Evolutionary conservation across 2,329 filamentous ascomycete genomes (phyloP), one percentile per base, ranked within the genome.

Genomic region (Biscogniauxia mediterranea): DNA sequence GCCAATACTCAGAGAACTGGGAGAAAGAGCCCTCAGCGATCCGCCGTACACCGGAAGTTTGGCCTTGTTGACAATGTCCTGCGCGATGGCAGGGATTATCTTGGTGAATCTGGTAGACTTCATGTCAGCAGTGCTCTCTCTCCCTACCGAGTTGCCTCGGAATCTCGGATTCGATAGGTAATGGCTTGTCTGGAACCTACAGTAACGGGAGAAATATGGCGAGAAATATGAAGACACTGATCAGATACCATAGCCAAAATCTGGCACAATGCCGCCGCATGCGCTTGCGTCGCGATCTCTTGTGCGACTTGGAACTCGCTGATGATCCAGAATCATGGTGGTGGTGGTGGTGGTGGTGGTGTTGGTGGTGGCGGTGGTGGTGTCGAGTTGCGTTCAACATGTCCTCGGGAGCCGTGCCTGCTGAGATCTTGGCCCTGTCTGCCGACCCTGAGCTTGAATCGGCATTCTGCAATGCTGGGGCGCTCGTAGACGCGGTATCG

Each of bases 1-100:
- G 1, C 71, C 74, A 38, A 78, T 67, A 7, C 69, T 52, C 13
- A 79, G 65, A 1, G 69, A 69, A 17, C 76, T 67, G 15, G 70
- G 70, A 1, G 69, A 69, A 11, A 76, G 72, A 17, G 76, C 69
- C 57, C 76, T 62, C 21, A 79, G 69, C 0, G 68, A 65, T 0
- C 75, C 74, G 53, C 68, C 66, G 63, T 73, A 71, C 38, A 79
- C 72, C 2, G 76, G 70, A 5, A 79, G 68, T 17, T 69, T 59
- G 2, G 75, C 74, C 53, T 74, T 71, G 56, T 78, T 64, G 20
- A 79, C 70, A 17, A 79, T 70, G 32, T 70, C 63, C 52, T 78
- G 77, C 0, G 77, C 76, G 38, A 79, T 69, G 11, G 75, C 76
- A n/a, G 77, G 77, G 7, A 79, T 71, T 19, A 73, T 69, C 54